These are phyloP conservation scores for Starmera caribaea DNA, from an alignment of 805 yeast genomes.

Conservation along the genomic window DNA sequence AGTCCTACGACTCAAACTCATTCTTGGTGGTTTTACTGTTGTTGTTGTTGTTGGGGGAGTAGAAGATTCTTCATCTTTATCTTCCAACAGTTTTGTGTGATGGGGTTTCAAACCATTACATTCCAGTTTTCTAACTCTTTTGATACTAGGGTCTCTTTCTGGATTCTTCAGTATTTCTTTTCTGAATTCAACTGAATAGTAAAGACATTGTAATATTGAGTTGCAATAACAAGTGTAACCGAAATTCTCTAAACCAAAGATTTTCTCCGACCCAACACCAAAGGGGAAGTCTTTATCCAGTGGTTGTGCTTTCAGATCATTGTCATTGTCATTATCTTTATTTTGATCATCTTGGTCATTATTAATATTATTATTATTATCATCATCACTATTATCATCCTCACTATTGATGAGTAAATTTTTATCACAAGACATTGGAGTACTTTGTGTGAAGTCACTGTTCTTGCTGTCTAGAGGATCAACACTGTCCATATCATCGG, in stretches of 20 bases:
- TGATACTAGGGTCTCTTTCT: slow-evolving; percentile 17
- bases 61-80: background rate
- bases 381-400: background rate
- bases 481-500: no score
- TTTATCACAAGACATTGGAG: no score
- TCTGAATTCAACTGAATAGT: slow-evolving; percentile 64
- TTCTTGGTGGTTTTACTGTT: slow-evolving; percentile 4
- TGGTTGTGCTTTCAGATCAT: background rate
- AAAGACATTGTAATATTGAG: slow-evolving; percentile 82
- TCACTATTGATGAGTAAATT: no score
- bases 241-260: slow-evolving; percentile 76
- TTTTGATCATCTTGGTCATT: background rate
- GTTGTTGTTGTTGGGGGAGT: no score
- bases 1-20: slow-evolving; percentile 15
- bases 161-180: slow-evolving; percentile 42
- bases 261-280: slow-evolving; percentile 62
- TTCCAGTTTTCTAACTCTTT: slow-evolving; percentile 28
- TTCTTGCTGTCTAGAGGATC: no score
- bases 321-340: background rate
- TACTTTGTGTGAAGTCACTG: no score
- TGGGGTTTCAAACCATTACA: slow-evolving; percentile 34
- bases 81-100: slow-evolving; percentile 18
- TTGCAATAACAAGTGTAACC: slow-evolving; percentile 95
- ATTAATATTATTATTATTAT: background rate
- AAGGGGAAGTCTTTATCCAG: slow-evolving; percentile 26